Conservation (phyloP, 164 flowering plant species). For the Kalanchoe fedtschenkoi region DNA sequence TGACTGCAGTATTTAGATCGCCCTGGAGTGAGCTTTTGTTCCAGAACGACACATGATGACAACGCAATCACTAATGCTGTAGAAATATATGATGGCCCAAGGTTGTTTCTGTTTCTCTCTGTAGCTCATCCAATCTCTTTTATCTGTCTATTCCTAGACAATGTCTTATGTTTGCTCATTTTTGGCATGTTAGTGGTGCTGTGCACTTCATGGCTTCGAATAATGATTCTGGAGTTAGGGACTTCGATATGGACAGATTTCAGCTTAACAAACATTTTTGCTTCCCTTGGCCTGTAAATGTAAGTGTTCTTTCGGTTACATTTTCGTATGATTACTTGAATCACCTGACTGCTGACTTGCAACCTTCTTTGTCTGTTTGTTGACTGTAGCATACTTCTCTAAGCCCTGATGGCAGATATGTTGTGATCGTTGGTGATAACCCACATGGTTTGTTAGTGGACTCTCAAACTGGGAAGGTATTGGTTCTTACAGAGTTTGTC, state of each 20-base stretch:
- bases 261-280: constrained; percentile 45
- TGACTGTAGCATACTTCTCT: constrained; percentile 69
- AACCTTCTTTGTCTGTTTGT: no score
- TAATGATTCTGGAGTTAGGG: constrained; percentile 62
- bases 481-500: no score
- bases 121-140: background rate
- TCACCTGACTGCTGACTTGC: no score
- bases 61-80: constrained; percentile 96
- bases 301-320: constrained; percentile 15
- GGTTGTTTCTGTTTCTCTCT: constrained; percentile 1
- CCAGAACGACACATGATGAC: constrained; percentile 82
- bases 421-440: constrained; percentile 77
- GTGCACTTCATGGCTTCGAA: constrained; percentile 53
- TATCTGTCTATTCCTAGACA: background rate
- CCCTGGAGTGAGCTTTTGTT: constrained; percentile 81
- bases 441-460: constrained; percentile 69
- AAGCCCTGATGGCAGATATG: constrained; percentile 77
- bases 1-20: constrained; percentile 58
- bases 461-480: constrained; percentile 74
- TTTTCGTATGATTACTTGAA: background rate
- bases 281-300: constrained; percentile 80
- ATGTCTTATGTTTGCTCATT: background rate
- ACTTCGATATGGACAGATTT: constrained; percentile 59
- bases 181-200: constrained; percentile 34
- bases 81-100: constrained; percentile 49